Percentiles rank a stretch among this genome's conserved stretches.
Evolutionary conservation across 176 grass and related monocot species (phyloP).

Genomic region (Triticum urartu): DNA sequence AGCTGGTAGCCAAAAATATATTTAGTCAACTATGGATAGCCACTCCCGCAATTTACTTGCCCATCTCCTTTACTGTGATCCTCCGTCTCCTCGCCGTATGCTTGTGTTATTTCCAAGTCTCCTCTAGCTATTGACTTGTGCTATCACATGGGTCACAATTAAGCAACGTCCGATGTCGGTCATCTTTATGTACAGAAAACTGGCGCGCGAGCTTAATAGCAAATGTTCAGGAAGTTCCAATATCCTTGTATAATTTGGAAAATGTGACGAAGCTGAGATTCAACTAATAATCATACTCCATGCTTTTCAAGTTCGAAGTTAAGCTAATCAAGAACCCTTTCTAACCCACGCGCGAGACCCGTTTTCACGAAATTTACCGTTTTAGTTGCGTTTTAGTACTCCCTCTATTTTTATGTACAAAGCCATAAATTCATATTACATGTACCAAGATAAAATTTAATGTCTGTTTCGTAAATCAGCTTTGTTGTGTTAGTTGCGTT

Average conservation of each 20-base stretch:
- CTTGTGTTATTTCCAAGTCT: background rate
- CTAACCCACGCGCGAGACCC: no score
- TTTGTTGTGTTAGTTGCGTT: no score
- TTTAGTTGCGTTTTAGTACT: no score
- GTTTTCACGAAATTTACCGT: background rate
- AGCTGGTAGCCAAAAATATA: background rate
- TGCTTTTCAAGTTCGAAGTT: no score
- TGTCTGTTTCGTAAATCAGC: no score
- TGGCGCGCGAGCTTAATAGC: background rate
- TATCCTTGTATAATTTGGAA: no score
- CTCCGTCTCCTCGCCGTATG: background rate
- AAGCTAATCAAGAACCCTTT: background rate
- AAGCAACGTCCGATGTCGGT: background rate
- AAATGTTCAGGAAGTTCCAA: background rate
- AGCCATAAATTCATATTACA: no score
- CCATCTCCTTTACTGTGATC: background rate
- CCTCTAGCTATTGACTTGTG: background rate
- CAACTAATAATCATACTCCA: no score
- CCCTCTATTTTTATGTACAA: no score
- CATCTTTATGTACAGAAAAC: background rate
- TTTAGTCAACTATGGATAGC: background rate
- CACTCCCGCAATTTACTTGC: background rate
- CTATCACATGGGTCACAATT: background rate
- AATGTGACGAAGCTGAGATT: no score
- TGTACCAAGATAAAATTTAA: no score